Percentiles rank a stretch among this genome's conserved stretches.
These are phyloP conservation scores for Grosmannia serpens DNA, from an alignment of 2,329 filamentous ascomycete species.

Conservation along the genomic window DNA sequence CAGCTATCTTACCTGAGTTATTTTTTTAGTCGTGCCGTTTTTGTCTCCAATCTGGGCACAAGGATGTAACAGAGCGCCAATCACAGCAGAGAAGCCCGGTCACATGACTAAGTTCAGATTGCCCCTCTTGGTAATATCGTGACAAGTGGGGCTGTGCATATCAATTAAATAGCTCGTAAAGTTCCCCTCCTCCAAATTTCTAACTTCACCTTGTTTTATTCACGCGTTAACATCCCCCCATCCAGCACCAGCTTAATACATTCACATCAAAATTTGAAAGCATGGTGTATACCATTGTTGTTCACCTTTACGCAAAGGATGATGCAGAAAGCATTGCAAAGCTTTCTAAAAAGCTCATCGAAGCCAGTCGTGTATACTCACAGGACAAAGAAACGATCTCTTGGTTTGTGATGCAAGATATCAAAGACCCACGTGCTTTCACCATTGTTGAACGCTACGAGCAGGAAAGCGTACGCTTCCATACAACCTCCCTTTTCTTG, in stretches of 20 bases:
- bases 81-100: no score
- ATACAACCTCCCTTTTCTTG: slow-evolving; percentile 10
- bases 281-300: slow-evolving; percentile 60
- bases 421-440: slow-evolving; percentile 56
- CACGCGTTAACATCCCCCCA: not conserved
- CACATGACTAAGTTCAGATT: no score
- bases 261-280: slow-evolving; percentile 13
- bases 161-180: no score
- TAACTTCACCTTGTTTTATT: not conserved
- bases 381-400: slow-evolving; percentile 58
- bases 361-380: slow-evolving; percentile 61
- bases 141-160: no score
- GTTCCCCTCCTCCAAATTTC: not conserved
- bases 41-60: no score
- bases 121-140: no score
- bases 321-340: slow-evolving; percentile 52
- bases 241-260: not conserved
- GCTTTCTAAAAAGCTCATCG: slow-evolving; percentile 60
- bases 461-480: slow-evolving; percentile 45
- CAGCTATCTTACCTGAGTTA: no score
- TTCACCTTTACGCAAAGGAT: slow-evolving; percentile 59
- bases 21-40: no score
- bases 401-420: slow-evolving; percentile 71
- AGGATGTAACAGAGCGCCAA: no score
- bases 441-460: slow-evolving; percentile 66